Evolutionary conservation across 495 filamentous ascomycete genomes (phyloP), one percentile per base, ranked within the genome.

Genomic region (Xylaria grammica): DNA sequence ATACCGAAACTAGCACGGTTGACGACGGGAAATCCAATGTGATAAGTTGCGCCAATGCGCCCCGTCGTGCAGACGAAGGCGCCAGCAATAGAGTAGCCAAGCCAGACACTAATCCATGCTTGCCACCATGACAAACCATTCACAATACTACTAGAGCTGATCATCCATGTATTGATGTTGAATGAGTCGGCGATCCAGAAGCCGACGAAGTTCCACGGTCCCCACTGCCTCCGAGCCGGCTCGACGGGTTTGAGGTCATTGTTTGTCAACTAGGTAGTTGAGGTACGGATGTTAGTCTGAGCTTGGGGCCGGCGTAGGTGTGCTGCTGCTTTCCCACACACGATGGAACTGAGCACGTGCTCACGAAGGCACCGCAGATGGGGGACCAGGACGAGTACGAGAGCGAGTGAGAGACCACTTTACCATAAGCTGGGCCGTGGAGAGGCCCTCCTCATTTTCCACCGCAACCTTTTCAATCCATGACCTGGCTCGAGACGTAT

Each of bases 81-180:
- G 20, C 84, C 91, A 0, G 92, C 85, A 65, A 96, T 88, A 44
- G 87, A 81, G 71, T 96, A 96, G 54, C 93, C 93, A 26, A 92
- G 80, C 90, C 90, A 93, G n/a, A 87, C 84, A 73, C 92, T 95
- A 13, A 97, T 79, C 94, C 93, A 97, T 2, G 91, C 87, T 76
- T 97, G 93, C 94, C 94, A 97, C 94, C 94, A 97, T 4, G 92
- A 91, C 50, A 97, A 81, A 7, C 93, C 91, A 60, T 77, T 80
- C 0, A 88, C 83, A 26, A 82, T 78, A 72, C 96, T 94, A 79
- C 89, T 89, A 4, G 91, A 89, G 13, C 91, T 94, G 65, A 97
- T 97, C 94, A 97, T 97, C 94, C 94, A 97, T 17, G 94, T 97
- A 76, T 97, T 97, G 75, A 97, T 96, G 75, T 97, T 97, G 76